Conservation (phyloP, 208 protist genomes). For the Wallacemonas sp. region DNA sequence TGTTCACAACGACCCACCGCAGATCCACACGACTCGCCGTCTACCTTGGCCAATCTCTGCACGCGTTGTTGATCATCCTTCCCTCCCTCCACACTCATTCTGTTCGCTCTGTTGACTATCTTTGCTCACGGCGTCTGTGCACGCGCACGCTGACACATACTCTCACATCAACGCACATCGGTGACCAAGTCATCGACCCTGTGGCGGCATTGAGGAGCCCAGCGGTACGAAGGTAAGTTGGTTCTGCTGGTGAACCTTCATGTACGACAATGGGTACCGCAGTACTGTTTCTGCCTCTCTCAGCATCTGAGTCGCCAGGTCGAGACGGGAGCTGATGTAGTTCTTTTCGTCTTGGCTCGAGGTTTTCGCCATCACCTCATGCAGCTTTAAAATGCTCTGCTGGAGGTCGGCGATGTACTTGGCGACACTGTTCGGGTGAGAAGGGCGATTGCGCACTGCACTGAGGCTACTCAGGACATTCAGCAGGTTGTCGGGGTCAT, state of each 20-base stretch:
- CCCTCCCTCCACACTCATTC: too few species aligned
- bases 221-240: constrained; percentile 47
- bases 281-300: constrained; percentile 42
- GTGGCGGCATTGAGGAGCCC: constrained; percentile 9
- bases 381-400: constrained; percentile 48
- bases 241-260: constrained; percentile 19
- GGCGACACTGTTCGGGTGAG: constrained; percentile 48
- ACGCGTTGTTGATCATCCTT: too few species aligned
- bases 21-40: neutral
- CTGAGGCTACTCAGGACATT: constrained; percentile 41
- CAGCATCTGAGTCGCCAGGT: constrained; percentile 39
- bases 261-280: constrained; percentile 26
- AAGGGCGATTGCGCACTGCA: constrained; percentile 43
- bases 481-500: constrained; percentile 49
- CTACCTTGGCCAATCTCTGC: too few species aligned
- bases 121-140: too few species aligned
- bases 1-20: too few species aligned
- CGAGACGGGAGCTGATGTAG: constrained; percentile 44
- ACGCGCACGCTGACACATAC: too few species aligned
- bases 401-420: constrained; percentile 56
- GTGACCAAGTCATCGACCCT: too few species aligned
- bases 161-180: too few species aligned
- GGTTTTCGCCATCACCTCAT: constrained; percentile 30
- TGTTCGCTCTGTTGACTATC: too few species aligned
- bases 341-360: constrained; percentile 42